phyloP scores from a whole-genome alignment of 345 rosid genomes.

The Firmiana major region DNA sequence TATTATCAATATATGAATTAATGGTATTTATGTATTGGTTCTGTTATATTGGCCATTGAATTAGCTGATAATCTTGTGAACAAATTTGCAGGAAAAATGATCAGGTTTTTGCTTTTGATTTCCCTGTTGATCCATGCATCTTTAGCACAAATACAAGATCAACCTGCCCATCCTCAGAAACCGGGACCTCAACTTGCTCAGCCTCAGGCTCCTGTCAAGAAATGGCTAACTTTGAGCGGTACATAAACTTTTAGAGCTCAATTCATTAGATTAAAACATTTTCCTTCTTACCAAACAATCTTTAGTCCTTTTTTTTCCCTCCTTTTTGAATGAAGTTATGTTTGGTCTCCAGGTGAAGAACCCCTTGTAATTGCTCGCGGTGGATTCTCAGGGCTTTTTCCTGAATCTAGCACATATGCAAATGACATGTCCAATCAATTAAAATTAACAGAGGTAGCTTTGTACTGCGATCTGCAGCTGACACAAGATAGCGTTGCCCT shows the following conservation, averaged over 20 bases:
- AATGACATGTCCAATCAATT: constrained; percentile 32
- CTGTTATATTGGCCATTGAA: neutral
- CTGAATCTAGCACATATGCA: constrained; percentile 55
- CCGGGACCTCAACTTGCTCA: neutral
- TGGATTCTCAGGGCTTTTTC: constrained; percentile 78
- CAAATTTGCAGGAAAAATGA: constrained; percentile 40
- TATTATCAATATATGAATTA: neutral
- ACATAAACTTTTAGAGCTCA: too few species aligned
- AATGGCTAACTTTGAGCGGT: constrained; percentile 67
- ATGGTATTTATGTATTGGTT: neutral
- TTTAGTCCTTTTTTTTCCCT: too few species aligned
- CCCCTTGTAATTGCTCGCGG: constrained; percentile 77
- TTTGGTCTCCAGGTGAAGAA: constrained; percentile 39
- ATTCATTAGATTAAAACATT: too few species aligned
- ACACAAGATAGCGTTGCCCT: constrained; percentile 64
- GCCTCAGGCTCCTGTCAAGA: constrained; percentile 22
- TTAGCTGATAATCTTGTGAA: neutral
- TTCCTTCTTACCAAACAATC: too few species aligned
- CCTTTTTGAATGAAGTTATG: too few species aligned
- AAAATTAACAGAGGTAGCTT: constrained; percentile 30
- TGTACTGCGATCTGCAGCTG: constrained; percentile 68
- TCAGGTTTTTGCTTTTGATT: constrained; percentile 42
- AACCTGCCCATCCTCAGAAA: neutral
- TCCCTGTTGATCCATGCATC: constrained; percentile 38
- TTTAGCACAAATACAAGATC: constrained; percentile 21